A percentile compares a stretch with the other conserved stretches of the same genome.
These are phyloP conservation scores for Monascus ruber DNA, from an alignment of 2,329 filamentous ascomycete genomes.

Conservation along the genomic window DNA sequence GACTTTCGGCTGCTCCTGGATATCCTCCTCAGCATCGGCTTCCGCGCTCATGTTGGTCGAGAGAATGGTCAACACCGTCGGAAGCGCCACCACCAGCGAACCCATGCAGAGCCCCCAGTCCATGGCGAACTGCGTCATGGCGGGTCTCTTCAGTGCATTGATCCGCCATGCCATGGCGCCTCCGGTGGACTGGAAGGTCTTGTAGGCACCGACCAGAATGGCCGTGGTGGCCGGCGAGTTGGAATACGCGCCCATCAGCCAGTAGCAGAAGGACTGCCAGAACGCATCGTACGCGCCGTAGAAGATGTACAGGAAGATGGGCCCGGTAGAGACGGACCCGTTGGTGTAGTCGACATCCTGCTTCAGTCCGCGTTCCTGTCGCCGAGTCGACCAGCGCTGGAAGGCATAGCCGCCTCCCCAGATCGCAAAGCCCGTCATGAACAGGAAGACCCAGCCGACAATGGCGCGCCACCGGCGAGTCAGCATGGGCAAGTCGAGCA, in stretches of 20 bases:
- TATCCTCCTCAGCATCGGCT: too few relatives aligned
- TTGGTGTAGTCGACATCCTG: constrained; percentile 39
- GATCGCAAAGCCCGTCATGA: constrained; percentile 41
- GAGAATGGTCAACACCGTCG: constrained; percentile 32
- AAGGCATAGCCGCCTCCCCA: constrained; percentile 55
- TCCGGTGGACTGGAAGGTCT: constrained; percentile 34
- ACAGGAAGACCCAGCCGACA: constrained; percentile 36
- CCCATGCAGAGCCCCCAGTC: constrained; percentile 38
- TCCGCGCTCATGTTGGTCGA: constrained; percentile 10
- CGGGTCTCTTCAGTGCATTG: constrained; percentile 24
- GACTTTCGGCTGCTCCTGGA: too few relatives aligned
- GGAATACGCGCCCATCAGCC: constrained; percentile 40
- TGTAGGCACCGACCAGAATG: constrained; percentile 38
- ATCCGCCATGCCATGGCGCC: constrained; percentile 39
- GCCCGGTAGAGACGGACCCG: constrained; percentile 44
- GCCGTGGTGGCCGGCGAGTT: constrained; percentile 33
- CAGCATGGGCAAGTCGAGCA: constrained; percentile 32
- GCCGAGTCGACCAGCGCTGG: constrained; percentile 44
- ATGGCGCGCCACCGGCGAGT: constrained; percentile 37
- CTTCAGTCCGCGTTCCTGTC: constrained; percentile 28
- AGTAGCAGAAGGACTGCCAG: constrained; percentile 57
- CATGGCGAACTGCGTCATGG: constrained; percentile 36
- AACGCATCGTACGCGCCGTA: constrained; percentile 58
- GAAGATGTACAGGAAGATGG: constrained; percentile 60
- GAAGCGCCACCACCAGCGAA: constrained; percentile 31